Conservation (phyloP, 2,329 filamentous ascomycete genomes). For the Trichoderma arundinaceum region DNA sequence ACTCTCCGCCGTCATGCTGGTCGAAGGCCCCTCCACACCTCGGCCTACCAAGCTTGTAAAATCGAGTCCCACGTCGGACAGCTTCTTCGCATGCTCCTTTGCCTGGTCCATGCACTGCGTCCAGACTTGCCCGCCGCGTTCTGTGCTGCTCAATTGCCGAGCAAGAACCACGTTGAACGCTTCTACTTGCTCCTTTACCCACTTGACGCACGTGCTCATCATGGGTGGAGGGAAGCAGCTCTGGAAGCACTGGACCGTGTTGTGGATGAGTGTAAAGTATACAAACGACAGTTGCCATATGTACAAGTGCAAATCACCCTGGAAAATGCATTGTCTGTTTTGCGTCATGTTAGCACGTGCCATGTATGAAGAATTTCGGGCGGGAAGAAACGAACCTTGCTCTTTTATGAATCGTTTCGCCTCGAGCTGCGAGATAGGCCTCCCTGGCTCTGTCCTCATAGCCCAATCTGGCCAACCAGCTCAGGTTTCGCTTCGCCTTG, state of each 20-base stretch:
- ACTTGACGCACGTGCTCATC: constrained; percentile 95
- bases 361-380: neutral
- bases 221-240: constrained; percentile 82
- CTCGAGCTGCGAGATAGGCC: constrained; percentile 81
- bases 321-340: constrained; percentile 86
- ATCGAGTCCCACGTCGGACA: constrained; percentile 86
- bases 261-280: constrained; percentile 92
- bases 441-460: constrained; percentile 90
- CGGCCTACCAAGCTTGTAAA: constrained; percentile 81
- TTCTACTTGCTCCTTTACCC: constrained; percentile 96
- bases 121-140: constrained; percentile 77
- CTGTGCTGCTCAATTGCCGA: constrained; percentile 85
- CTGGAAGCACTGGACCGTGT: constrained; percentile 90
- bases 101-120: constrained; percentile 82
- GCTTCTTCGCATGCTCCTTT: constrained; percentile 76
- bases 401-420: constrained; percentile 77
- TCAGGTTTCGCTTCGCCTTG: constrained; percentile 80
- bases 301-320: constrained; percentile 89
- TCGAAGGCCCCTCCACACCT: constrained; percentile 47
- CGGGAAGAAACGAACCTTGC: constrained; percentile 64
- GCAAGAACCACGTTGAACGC: constrained; percentile 83
- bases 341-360: neutral
- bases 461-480: constrained; percentile 83
- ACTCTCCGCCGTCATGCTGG: constrained; percentile 33
- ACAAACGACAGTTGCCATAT: constrained; percentile 95